phyloP scores from a whole-genome alignment of 148 eudicot genomes.

The Vaccinium darrowii region DNA sequence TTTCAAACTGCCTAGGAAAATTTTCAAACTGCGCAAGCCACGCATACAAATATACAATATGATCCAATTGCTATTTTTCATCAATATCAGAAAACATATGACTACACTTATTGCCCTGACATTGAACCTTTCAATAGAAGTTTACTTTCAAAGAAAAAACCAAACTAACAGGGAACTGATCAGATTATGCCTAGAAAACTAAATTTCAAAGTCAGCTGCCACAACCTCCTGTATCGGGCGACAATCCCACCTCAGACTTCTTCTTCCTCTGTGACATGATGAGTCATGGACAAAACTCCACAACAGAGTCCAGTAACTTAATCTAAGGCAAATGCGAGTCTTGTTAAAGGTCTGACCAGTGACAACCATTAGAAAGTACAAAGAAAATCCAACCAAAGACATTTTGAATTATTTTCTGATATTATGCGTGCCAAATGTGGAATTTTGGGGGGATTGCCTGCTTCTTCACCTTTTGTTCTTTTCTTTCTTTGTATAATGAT shows the following conservation, averaged over 20 bases:
- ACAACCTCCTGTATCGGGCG: no score
- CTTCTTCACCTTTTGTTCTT: no score
- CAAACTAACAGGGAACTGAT: neutral
- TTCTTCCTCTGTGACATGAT: neutral
- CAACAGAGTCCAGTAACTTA: neutral
- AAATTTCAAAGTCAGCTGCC: neutral
- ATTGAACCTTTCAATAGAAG: neutral
- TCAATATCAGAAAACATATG: neutral
- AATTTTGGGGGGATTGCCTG: no score
- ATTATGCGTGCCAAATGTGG: no score
- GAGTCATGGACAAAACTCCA: neutral
- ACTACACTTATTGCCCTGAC: neutral
- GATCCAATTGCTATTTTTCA: neutral
- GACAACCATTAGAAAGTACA: neutral
- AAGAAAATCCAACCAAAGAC: neutral
- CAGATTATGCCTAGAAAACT: neutral
- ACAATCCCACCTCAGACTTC: neutral
- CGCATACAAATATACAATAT: neutral
- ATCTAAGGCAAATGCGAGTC: neutral
- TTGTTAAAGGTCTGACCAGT: neutral
- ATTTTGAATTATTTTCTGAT: neutral
- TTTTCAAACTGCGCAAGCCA: neutral
- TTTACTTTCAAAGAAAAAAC: neutral
- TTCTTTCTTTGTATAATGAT: no score
- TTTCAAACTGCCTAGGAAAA: neutral